phyloP scores from a whole-genome alignment of 441 rosid species.

The Adansonia gregorii region DNA sequence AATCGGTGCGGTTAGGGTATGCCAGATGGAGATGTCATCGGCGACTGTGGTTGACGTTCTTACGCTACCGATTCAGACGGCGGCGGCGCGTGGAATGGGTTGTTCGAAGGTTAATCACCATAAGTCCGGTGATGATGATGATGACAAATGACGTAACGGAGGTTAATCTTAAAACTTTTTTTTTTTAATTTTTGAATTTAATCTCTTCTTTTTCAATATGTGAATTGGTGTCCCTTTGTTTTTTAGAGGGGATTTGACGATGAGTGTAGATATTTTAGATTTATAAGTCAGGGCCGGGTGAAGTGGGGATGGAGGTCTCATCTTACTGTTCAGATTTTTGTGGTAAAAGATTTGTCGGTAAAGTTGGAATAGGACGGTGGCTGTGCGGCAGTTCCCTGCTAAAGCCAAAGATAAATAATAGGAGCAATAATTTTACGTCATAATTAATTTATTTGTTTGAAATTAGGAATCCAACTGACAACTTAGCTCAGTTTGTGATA shows the following conservation, averaged over 20 bases:
- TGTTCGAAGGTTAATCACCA: conserved; percentile 70
- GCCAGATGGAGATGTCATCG: conserved; percentile 80
- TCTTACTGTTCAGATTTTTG: background rate
- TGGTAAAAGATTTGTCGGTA: background rate
- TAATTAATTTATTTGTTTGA: no score
- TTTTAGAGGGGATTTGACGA: conserved; percentile 18
- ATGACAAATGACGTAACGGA: conserved; percentile 28
- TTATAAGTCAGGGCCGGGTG: no score
- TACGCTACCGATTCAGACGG: conserved; percentile 23
- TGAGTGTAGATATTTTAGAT: conserved; percentile 23
- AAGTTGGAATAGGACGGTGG: background rate
- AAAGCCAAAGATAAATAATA: background rate
- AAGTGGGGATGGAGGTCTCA: background rate
- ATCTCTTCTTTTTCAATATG: background rate
- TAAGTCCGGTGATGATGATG: conserved; percentile 41
- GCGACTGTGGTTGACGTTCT: conserved; percentile 52
- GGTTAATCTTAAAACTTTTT: background rate
- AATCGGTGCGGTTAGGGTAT: conserved; percentile 73
- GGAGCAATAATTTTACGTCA: no score
- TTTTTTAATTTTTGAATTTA: background rate
- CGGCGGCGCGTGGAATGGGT: conserved; percentile 45
- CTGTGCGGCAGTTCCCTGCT: background rate
- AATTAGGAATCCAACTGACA: no score
- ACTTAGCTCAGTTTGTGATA: no score
- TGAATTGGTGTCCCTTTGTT: conserved; percentile 1